Percentiles rank a stretch among this genome's conserved stretches.
phyloP scores from a whole-genome alignment of 2,329 filamentous ascomycete genomes.

The Akanthomyces uredinophilus region DNA sequence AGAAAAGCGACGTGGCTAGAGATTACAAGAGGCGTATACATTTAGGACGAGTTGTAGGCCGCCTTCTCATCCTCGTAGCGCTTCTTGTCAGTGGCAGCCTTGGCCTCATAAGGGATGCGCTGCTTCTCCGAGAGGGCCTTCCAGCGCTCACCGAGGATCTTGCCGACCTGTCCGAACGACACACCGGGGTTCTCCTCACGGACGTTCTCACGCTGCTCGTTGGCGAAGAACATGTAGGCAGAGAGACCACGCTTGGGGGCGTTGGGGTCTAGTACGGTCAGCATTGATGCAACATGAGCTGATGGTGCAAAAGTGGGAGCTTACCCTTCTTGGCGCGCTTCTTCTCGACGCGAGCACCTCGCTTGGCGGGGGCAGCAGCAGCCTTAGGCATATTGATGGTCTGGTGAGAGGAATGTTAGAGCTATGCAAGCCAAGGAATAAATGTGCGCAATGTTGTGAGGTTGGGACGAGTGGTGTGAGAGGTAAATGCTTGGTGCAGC shows the following conservation, averaged over 20 bases:
- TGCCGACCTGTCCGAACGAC: constrained; percentile 97
- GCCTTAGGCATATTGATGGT: constrained; percentile 55
- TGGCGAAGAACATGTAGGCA: constrained; percentile 99
- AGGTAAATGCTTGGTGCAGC: constrained; percentile 19
- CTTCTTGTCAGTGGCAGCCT: constrained; percentile 97
- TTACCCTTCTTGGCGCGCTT: constrained; percentile 56
- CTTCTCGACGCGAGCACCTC: constrained; percentile 51
- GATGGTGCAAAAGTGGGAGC: constrained; percentile 21
- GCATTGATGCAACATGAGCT: constrained; percentile 13
- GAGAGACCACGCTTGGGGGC: constrained; percentile 98
- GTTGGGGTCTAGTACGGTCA: constrained; percentile 68
- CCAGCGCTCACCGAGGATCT: constrained; percentile 97
- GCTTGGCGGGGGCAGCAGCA: constrained; percentile 43
- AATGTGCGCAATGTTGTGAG: neutral
- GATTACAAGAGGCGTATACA: constrained; percentile 18
- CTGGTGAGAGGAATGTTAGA: constrained; percentile 7
- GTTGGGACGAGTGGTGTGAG: constrained; percentile 5
- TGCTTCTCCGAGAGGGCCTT: constrained; percentile 94
- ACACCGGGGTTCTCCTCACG: constrained; percentile 98
- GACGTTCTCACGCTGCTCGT: constrained; percentile 97
- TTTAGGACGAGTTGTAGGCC: constrained; percentile 58
- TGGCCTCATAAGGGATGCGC: constrained; percentile 89
- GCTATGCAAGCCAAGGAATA: neutral
- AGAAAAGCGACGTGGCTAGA: constrained; percentile 25
- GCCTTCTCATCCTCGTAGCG: constrained; percentile 98